Evolutionary conservation across 345 rosid genomes (phyloP), one percentile per base, ranked within the genome.

Genomic region (Hypericum androsaemum): DNA sequence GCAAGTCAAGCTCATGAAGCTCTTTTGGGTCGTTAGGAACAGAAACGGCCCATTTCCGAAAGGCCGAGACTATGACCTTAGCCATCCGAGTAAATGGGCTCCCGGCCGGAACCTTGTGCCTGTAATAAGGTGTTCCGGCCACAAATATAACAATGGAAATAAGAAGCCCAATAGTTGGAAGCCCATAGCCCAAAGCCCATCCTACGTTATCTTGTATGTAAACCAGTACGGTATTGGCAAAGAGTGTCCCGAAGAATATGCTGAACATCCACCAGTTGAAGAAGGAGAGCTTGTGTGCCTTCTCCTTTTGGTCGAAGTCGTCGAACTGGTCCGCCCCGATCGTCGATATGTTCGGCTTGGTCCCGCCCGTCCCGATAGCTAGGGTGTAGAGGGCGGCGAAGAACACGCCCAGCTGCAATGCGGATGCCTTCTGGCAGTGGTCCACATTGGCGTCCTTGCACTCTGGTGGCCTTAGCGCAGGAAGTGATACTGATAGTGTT

Each of bases 231-330:
- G 95, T 85, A 72, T 88, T 81, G 42, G 96, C 89, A 28, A 92
- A 87, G 36, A 92, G 79, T 13, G 88, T 79, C 12, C 98, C 98
- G 45, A 76, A 71, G 70, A 88, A 92, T 50, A 88, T 83, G 74
- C 94, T 77, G 64, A 92, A 88, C 95, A 83, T 72, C 96, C 98
- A 92, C 98, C 96, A 92, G 43, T 88, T 92, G 88, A 92, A 92
- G 80, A 88, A 92, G 37, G 98, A 88, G 32, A 82, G 76, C 68
- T 88, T 92, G 0, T 72, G 69, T 46, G 48, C 62, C 74, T 88
- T 92, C 74, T 92, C 96, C 50, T 74, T 83, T 0, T 83, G 81
- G 9, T 92, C 73, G 17, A 81, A 85, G 17, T 78, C 94, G 17
- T 92, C 98, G 40, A 92, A 92, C 41, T 88, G 98, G 61, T 92